Conservation (phyloP, 2,329 filamentous ascomycete genomes). For the Penicillium olsonii region DNA sequence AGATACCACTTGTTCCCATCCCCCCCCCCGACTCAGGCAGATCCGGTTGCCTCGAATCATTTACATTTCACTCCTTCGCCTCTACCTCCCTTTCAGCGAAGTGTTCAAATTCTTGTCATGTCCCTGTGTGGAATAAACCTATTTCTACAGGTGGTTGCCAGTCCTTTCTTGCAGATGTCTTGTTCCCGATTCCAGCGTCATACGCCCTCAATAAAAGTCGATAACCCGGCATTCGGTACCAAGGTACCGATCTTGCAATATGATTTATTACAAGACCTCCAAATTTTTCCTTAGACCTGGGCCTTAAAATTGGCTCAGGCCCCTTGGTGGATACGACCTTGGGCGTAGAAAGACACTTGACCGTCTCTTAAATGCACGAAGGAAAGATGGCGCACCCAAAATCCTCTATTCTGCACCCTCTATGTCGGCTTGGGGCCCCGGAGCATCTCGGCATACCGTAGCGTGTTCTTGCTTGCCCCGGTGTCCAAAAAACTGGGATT, state of each 20-base stretch:
- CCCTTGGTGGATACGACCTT: too few species aligned
- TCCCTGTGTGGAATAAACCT: not conserved
- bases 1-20: constrained; percentile 6
- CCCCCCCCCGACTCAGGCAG: not conserved
- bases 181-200: not conserved
- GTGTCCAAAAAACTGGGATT: constrained; percentile 51
- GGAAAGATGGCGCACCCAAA: too few species aligned
- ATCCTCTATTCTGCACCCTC: too few species aligned
- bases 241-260: not conserved
- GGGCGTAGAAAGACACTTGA: too few species aligned
- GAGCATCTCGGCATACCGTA: constrained; percentile 53
- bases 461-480: constrained; percentile 50
- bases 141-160: not conserved
- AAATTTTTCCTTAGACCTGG: not conserved
- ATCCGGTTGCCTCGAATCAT: not conserved
- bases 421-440: not conserved
- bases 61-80: not conserved
- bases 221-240: not conserved
- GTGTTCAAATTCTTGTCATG: not conserved
- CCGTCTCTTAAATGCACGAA: too few species aligned
- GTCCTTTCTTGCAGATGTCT: not conserved
- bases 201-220: not conserved
- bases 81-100: not conserved
- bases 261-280: not conserved
- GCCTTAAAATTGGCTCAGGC: too few species aligned